A percentile compares a stretch with the other conserved stretches of the same genome.
These are phyloP conservation scores for Aspergillus tubingensis DNA, from an alignment of 2,329 filamentous ascomycete genomes.

Conservation along the genomic window DNA sequence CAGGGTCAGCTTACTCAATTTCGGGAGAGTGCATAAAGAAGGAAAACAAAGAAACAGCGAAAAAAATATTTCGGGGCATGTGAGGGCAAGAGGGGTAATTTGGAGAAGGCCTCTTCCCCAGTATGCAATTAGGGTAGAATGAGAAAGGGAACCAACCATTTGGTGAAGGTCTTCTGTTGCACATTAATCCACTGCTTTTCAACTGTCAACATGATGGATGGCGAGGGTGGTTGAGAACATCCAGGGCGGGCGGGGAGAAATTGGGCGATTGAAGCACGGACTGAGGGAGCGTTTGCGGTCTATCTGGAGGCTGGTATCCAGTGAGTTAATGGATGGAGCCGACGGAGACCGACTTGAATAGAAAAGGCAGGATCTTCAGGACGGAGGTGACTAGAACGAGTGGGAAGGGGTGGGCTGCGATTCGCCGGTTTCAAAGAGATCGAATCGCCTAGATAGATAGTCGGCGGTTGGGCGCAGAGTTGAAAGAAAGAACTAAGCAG, in stretches of 20 bases:
- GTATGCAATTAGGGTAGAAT: background rate
- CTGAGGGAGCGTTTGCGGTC: constrained; percentile 6
- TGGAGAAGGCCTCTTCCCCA: background rate
- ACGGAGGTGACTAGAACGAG: constrained; percentile 2
- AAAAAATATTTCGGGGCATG: background rate
- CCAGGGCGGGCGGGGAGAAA: constrained; percentile 25
- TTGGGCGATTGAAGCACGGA: constrained; percentile 9
- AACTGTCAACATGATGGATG: constrained; percentile 47
- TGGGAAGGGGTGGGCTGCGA: constrained; percentile 3
- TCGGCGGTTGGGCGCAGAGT: background rate
- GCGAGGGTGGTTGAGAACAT: constrained; percentile 30
- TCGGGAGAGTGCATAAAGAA: background rate
- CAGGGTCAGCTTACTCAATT: constrained; percentile 1
- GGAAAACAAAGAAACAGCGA: background rate
- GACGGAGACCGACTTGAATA: constrained; percentile 14
- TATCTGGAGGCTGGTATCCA: background rate
- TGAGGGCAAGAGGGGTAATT: background rate
- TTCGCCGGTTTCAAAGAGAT: constrained; percentile 2
- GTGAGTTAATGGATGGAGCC: constrained; percentile 12
- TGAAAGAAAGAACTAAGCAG: background rate
- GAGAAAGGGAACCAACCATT: constrained; percentile 65
- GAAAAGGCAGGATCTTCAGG: constrained; percentile 26
- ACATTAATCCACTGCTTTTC: constrained; percentile 71
- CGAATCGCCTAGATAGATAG: background rate
- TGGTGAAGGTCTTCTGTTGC: constrained; percentile 98